phyloP scores from a whole-genome alignment of 1,284 basidiomycete species.

The Leccinum discolor region DNA sequence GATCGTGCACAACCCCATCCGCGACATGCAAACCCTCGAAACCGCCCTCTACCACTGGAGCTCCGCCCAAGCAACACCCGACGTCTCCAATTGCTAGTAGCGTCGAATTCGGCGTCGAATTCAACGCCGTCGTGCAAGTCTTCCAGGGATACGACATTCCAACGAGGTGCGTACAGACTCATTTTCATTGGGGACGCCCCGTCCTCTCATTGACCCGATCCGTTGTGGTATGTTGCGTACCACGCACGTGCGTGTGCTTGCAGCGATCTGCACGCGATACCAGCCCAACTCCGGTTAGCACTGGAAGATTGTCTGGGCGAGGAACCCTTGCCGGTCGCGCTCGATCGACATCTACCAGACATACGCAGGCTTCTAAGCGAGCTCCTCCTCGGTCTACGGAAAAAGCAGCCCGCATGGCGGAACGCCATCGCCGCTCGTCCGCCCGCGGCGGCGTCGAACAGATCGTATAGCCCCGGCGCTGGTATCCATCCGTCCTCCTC shows the following conservation, averaged over 20 bases:
- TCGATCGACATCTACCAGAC: conserved; percentile 79
- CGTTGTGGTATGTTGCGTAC: neutral
- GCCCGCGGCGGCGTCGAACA: conserved; percentile 3
- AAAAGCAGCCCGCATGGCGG: conserved; percentile 77
- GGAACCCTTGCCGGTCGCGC: conserved; percentile 70
- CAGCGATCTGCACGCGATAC: conserved; percentile 81
- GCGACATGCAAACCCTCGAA: conserved; percentile 89
- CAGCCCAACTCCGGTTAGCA: conserved; percentile 77
- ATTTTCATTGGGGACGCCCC: conserved; percentile 20
- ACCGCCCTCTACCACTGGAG: conserved; percentile 83
- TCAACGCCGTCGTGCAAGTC: conserved; percentile 83
- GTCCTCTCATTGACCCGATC: neutral
- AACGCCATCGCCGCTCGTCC: conserved; percentile 18
- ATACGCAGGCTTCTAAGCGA: conserved; percentile 81
- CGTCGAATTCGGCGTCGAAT: conserved; percentile 89
- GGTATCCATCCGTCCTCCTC: neutral
- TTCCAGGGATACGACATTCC: conserved; percentile 82
- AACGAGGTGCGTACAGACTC: conserved; percentile 60
- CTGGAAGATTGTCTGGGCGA: conserved; percentile 90
- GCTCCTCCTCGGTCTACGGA: conserved; percentile 82
- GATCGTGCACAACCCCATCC: conserved; percentile 81
- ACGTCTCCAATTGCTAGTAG: conserved; percentile 87
- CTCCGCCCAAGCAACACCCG: conserved; percentile 63
- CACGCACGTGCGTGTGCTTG: neutral
- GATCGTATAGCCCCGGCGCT: neutral